These are phyloP conservation scores for Coemansia biformis DNA, from an alignment of 192 early-diverging fungal species.

Conservation along the genomic window DNA sequence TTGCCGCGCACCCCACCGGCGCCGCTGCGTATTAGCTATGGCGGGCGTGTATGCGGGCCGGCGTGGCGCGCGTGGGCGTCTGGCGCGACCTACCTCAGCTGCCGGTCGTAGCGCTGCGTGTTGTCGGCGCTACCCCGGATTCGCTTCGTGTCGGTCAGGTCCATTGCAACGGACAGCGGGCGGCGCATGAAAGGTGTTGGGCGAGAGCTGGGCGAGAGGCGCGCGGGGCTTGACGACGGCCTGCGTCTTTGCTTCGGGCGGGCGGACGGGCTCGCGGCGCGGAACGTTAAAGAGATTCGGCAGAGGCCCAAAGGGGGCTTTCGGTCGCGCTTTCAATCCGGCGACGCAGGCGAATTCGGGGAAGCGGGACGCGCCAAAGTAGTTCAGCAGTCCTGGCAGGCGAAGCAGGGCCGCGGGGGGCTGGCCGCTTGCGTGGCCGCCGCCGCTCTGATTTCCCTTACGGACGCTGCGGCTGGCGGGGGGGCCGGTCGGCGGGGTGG, in stretches of 20 bases:
- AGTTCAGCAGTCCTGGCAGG: background rate
- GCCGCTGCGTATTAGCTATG: too few relatives aligned
- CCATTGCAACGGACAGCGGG: constrained; percentile 14
- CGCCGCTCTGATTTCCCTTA: constrained; percentile 1
- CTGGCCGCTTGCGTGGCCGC: too few relatives aligned
- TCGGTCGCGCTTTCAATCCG: too few relatives aligned
- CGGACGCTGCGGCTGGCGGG: background rate
- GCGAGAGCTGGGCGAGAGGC: too few relatives aligned
- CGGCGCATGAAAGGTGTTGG: constrained; percentile 28
- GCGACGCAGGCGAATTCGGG: too few relatives aligned
- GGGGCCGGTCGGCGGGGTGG: constrained; percentile 2
- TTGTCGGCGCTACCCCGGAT: constrained; percentile 44
- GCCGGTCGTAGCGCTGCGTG: constrained; percentile 38
- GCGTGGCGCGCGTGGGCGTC: background rate
- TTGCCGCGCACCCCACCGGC: too few relatives aligned
- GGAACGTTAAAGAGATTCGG: too few relatives aligned
- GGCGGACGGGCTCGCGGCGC: too few relatives aligned
- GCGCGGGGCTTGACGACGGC: too few relatives aligned
- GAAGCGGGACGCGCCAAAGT: too few relatives aligned
- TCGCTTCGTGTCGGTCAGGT: constrained; percentile 21
- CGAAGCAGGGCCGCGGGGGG: background rate
- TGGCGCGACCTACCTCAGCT: constrained; percentile 23
- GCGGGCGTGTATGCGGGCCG: background rate
- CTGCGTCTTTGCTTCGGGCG: too few relatives aligned
- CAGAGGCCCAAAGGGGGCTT: too few relatives aligned